Conservation (phyloP, 2,329 filamentous ascomycete genomes). For the Aspergillus nomiae region DNA sequence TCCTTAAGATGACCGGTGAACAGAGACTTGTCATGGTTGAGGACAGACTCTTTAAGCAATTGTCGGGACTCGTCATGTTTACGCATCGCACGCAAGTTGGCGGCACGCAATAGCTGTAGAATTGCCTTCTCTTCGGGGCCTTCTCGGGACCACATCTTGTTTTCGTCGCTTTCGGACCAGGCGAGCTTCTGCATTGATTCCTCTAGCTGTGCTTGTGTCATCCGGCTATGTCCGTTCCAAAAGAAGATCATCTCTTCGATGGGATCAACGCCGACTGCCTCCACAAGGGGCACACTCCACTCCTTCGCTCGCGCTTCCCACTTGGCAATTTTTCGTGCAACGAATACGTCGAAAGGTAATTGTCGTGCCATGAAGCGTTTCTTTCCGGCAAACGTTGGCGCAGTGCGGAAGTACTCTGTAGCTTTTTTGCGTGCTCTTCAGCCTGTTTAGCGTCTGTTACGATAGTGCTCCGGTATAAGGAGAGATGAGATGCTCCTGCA, state of each 20-base stretch:
- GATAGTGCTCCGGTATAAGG: constrained; percentile 67
- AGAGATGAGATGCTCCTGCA: constrained; percentile 74
- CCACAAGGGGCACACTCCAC: constrained; percentile 68
- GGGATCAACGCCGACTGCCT: constrained; percentile 79
- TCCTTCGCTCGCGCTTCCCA: constrained; percentile 78
- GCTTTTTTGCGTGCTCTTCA: constrained; percentile 63
- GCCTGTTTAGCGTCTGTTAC: constrained; percentile 47
- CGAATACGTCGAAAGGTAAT: constrained; percentile 85
- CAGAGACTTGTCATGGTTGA: constrained; percentile 57
- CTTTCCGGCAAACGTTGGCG: constrained; percentile 73
- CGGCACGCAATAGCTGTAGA: constrained; percentile 66
- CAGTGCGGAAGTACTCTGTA: constrained; percentile 70
- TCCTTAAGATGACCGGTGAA: constrained; percentile 56
- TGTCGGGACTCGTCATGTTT: constrained; percentile 65
- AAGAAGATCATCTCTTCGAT: constrained; percentile 90
- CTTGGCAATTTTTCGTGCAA: constrained; percentile 79
- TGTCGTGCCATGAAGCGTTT: constrained; percentile 89
- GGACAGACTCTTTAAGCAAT: constrained; percentile 63
- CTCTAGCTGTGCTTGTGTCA: constrained; percentile 67
- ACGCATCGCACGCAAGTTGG: constrained; percentile 65
- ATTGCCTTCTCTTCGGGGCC: constrained; percentile 64
- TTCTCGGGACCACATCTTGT: constrained; percentile 55
- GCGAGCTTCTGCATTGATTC: constrained; percentile 63
- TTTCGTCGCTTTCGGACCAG: constrained; percentile 67
- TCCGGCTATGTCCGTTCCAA: constrained; percentile 86